Percentiles rank a stretch among this genome's conserved stretches.
Evolutionary conservation across 164 flowering plant genomes (phyloP).

Genomic region (Annona cherimola): DNA sequence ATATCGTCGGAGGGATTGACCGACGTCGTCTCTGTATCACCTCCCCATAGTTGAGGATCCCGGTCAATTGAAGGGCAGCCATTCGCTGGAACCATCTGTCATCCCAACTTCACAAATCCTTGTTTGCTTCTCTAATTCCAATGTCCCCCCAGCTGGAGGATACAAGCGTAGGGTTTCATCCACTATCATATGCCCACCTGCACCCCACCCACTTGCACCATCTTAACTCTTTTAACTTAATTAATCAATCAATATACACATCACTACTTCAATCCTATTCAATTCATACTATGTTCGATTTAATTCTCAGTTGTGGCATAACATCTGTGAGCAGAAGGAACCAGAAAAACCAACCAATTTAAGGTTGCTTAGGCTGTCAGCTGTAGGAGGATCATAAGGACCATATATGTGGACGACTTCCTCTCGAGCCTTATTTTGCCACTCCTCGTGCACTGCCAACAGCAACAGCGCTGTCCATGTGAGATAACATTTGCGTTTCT

Average conservation of each 20-base stretch:
- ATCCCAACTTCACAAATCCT: conserved; percentile 41
- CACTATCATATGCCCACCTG: conserved; percentile 47
- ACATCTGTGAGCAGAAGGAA: no score
- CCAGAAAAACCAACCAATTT: conserved; percentile 16
- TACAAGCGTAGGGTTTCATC: conserved; percentile 71
- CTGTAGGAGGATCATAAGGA: conserved; percentile 8
- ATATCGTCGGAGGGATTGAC: conserved; percentile 39
- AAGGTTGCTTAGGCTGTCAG: conserved; percentile 15
- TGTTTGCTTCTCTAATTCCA: conserved; percentile 35
- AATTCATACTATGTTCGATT: no score
- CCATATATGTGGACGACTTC: conserved; percentile 20
- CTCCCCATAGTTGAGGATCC: conserved; percentile 44
- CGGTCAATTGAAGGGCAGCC: conserved; percentile 52
- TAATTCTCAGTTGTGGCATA: no score
- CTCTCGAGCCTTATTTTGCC: conserved; percentile 25
- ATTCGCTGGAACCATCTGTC: conserved; percentile 46
- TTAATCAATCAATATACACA: no score
- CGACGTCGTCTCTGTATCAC: conserved; percentile 24
- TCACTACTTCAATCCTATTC: no score
- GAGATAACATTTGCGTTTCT: conserved; percentile 19
- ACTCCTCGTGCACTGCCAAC: conserved; percentile 18
- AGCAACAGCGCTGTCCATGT: conserved; percentile 24
- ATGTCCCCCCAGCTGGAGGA: conserved; percentile 38
- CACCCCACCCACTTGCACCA: background rate
- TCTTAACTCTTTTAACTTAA: no score